Percentiles rank a stretch among this genome's conserved stretches.
phyloP scores from a whole-genome alignment of 2,329 filamentous ascomycete species.

The Diaporthe vaccinii region DNA sequence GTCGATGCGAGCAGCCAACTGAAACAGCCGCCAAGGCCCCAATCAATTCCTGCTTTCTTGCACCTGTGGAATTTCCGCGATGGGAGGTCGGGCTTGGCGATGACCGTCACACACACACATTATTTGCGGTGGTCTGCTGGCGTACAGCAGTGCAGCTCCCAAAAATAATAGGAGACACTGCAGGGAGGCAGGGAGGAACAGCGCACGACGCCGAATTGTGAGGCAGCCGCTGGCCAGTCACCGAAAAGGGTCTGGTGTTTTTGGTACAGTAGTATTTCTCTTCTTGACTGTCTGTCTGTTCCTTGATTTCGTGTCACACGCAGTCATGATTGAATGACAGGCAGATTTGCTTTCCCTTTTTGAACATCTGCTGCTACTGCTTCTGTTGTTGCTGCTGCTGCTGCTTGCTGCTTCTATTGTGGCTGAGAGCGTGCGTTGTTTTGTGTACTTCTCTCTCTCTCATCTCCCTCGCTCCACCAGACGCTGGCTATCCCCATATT shows the following conservation, averaged over 20 bases:
- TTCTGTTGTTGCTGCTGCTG: background rate
- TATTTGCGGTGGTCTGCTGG: background rate
- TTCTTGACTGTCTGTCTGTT: background rate
- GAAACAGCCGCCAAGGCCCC: constrained; percentile 41
- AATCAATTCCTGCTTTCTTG: constrained; percentile 2
- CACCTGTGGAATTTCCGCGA: constrained; percentile 10
- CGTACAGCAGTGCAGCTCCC: background rate
- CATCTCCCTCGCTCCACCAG: constrained; percentile 24
- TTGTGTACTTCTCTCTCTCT: constrained; percentile 3
- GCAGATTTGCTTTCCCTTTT: background rate
- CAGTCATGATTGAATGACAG: constrained; percentile 4
- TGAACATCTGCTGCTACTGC: background rate
- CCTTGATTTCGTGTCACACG: constrained; percentile 8
- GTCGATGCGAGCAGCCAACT: constrained; percentile 38
- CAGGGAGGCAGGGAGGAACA: background rate
- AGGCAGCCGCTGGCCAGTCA: background rate
- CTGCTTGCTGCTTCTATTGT: background rate
- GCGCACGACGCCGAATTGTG: background rate
- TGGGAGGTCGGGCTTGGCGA: constrained; percentile 38
- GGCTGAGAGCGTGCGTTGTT: background rate
- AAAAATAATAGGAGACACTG: constrained; percentile 32
- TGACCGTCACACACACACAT: background rate
- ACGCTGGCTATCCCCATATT: constrained; percentile 11
- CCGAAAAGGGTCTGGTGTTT: background rate
- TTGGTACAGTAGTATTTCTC: constrained; percentile 6